Evolutionary conservation across 371 early-diverging fungal species (phyloP).

Genomic region (Rhizopus delemar): DNA sequence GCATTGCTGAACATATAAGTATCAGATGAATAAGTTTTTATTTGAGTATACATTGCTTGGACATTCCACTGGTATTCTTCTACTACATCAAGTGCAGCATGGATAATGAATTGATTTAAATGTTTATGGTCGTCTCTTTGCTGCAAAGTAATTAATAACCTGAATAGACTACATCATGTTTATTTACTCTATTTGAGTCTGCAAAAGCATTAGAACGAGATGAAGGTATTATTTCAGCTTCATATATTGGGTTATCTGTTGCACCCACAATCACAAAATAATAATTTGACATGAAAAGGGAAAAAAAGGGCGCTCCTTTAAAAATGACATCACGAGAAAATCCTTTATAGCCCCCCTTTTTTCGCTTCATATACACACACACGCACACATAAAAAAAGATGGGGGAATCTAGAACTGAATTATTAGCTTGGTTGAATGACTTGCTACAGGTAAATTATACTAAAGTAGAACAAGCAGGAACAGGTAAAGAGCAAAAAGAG

Average conservation of each 20-base stretch:
- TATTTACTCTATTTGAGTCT: conserved; percentile 41
- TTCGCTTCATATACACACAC: not conserved
- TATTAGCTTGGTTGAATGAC: conserved; percentile 92
- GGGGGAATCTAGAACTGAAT: conserved; percentile 45
- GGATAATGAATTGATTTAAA: conserved; percentile 93
- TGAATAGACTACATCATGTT: not conserved
- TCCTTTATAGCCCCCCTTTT: not conserved
- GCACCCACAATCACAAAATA: conserved; percentile 94
- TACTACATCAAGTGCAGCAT: conserved; percentile 93
- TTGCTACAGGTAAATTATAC: conserved; percentile 83
- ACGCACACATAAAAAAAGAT: not conserved
- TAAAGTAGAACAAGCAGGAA: conserved; percentile 87
- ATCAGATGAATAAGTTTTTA: not conserved
- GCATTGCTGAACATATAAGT: conserved; percentile 2
- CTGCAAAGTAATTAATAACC: not conserved
- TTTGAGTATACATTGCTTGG: conserved; percentile 66
- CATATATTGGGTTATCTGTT: conserved; percentile 92
- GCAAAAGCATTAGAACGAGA: conserved; percentile 42
- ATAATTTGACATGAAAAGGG: conserved; percentile 58
- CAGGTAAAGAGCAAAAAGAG: not conserved
- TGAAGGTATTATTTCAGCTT: conserved; percentile 79
- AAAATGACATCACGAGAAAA: not conserved
- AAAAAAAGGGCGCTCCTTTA: not conserved
- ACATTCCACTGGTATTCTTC: conserved; percentile 91
- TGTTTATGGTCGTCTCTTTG: conserved; percentile 85